Base-by-base conservation (phyloP, 2,329 filamentous ascomycete species). In the Graphilbum fragrans region DNA sequence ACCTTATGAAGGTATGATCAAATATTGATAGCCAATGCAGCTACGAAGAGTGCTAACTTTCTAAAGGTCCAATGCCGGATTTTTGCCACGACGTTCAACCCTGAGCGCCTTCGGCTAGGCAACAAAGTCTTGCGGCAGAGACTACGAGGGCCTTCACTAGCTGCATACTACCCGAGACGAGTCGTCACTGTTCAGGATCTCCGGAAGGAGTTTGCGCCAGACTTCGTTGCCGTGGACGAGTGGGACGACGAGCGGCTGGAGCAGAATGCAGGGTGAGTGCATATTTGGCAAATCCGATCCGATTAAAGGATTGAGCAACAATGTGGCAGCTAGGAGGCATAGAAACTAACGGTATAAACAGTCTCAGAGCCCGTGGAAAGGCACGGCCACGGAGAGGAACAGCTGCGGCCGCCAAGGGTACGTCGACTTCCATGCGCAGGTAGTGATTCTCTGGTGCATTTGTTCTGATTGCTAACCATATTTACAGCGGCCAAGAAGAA, bases 41-140 rank as follows among this genome's bases (percentile, higher is more conserved):
- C 43, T 39, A 20, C 34, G 14, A 8, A 16, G n/a, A 3, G 33
- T 17, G 22, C 33, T 35, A 12, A 41, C 41, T 8, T 31, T 20
- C 17, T 12, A 9, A 53, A 95, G 88, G 74, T 76, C 56, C 87
- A 88, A 81, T 94, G 86, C 72, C 77, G 80, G 59, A 77, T 96
- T 66, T 98, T 96, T 70, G 81, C 80, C 55, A 85, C 83, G 39
- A 88, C 81, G 41, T 96, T 80, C 70, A 98, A 98, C 64, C 92
- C 92, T 21, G 72, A 86, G 42, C 69, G 79, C 51, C 61, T 82
- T 47, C 85, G 92, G 47, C 77, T 86, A 52, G 92, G 92, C 55
- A 95, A 92, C 67, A 94, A 92, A 63, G 71, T 98, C 58, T 71
- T 98, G 45, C 85, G 88, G 55, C 84, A 95, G 61, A 79, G 88